These are phyloP conservation scores for Plenodomus lindquistii DNA, from an alignment of 2,329 filamentous ascomycete genomes.

Conservation along the genomic window DNA sequence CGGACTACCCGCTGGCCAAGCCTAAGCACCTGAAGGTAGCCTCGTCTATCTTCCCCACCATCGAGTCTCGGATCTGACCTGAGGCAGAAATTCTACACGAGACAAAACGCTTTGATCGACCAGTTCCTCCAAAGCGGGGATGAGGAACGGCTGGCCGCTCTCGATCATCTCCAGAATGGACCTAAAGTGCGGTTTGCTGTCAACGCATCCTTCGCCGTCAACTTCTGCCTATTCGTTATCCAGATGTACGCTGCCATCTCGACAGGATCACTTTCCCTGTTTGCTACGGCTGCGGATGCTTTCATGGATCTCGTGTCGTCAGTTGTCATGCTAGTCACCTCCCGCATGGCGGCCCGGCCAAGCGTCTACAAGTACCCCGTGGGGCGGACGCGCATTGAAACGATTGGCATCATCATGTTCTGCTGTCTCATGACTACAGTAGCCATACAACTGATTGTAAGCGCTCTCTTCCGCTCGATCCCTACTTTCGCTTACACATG, in stretches of 20 bases:
- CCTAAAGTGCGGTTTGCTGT: slow-evolving; percentile 46
- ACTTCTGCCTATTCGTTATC: slow-evolving; percentile 58
- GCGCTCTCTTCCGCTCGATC: slow-evolving; percentile 22
- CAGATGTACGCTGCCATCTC: slow-evolving; percentile 63
- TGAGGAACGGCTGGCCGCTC: slow-evolving; percentile 57
- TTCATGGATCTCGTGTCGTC: slow-evolving; percentile 69
- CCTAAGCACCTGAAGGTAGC: slow-evolving; percentile 40
- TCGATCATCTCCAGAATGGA: slow-evolving; percentile 56
- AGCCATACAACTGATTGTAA: slow-evolving; percentile 63
- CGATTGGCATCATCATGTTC: slow-evolving; percentile 67
- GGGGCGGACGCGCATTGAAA: slow-evolving; percentile 65
- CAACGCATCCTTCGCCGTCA: slow-evolving; percentile 44
- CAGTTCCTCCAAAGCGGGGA: slow-evolving; percentile 60
- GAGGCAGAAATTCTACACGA: slow-evolving; percentile 45
- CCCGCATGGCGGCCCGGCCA: slow-evolving; percentile 61
- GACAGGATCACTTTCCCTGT: slow-evolving; percentile 64
- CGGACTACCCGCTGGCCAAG: slow-evolving; percentile 50
- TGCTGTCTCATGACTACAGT: slow-evolving; percentile 69
- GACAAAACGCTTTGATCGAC: slow-evolving; percentile 48
- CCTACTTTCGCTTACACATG: slow-evolving; percentile 31
- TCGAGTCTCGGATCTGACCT: slow-evolving; percentile 3
- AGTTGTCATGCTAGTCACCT: slow-evolving; percentile 64
- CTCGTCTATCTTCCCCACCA: not conserved
- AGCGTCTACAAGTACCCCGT: slow-evolving; percentile 67
- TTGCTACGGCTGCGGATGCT: slow-evolving; percentile 68